A percentile compares a stretch with the other conserved stretches of the same genome.
These are phyloP conservation scores for Colletotrichum euphorbiae DNA, from an alignment of 2,329 filamentous ascomycete species.

Conservation along the genomic window DNA sequence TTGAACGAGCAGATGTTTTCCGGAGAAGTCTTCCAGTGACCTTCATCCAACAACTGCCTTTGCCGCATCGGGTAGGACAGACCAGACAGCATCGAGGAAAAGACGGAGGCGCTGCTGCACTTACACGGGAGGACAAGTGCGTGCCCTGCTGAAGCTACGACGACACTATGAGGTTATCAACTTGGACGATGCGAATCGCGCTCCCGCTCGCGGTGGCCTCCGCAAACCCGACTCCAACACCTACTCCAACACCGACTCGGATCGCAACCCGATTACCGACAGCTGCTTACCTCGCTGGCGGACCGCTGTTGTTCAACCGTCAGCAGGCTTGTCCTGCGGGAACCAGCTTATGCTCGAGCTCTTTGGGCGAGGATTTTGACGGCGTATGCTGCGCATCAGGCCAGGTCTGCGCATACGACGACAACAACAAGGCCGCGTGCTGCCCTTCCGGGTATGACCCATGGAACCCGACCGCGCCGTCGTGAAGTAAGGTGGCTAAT, in stretches of 20 bases:
- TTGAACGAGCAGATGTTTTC: background rate
- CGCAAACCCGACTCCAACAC: constrained; percentile 13
- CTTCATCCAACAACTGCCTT: background rate
- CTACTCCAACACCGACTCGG: constrained; percentile 17
- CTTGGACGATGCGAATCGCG: constrained; percentile 7
- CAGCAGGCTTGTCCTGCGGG: constrained; percentile 57
- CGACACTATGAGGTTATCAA: constrained; percentile 11
- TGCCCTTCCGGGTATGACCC: constrained; percentile 62
- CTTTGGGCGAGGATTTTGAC: constrained; percentile 58
- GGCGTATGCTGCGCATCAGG: constrained; percentile 64
- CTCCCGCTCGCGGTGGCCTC: background rate
- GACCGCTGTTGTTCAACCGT: constrained; percentile 28
- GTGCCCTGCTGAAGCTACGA: no score
- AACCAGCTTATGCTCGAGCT: constrained; percentile 62
- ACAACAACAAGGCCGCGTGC: constrained; percentile 62
- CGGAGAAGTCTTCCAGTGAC: background rate
- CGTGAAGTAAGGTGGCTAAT: constrained; percentile 19
- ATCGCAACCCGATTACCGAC: constrained; percentile 1
- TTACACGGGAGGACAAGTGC: no score
- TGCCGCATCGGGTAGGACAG: background rate
- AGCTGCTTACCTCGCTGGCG: constrained; percentile 16
- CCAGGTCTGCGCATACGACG: constrained; percentile 63
- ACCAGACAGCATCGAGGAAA: no score
- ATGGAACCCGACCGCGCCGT: background rate
- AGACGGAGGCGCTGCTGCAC: no score